Base-by-base conservation (phyloP, 805 yeast species). In the Sungouiella thailandica region DNA sequence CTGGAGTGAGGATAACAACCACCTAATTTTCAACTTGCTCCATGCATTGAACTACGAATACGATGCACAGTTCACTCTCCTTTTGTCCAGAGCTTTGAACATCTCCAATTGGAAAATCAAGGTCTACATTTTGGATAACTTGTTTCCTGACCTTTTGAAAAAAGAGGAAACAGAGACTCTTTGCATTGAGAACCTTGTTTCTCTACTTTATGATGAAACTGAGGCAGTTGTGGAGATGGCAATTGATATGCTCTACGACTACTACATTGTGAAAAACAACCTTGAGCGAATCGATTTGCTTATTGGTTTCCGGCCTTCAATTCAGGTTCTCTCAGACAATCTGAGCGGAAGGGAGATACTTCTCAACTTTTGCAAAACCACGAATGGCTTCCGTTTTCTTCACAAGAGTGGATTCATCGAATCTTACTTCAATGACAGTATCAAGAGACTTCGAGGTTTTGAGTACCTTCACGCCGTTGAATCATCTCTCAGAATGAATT, bases 331-430 rank as follows among this genome's bases (percentile, higher is more conserved):
- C 25, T 50, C 46, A 34, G 56, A 36, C 19, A 38, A 34, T 3
- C 34, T 34, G 9, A 44, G 47, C 9, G 76, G 77, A 1, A 46
- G 47, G 12, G 44, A 77, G 0, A 57, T 89, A 20, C 56, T 86
- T 32, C 64, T 80, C 47, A 72, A 78, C 34, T 72, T 87, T 37
- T 59, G 90, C 32, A 71, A 83, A 4, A 74, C 81, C 0, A 61
- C 86, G 0, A 51, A 60, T 7, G 98, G 97, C 0, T 86, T 84
- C 55, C 67, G 68, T 24, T 81, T 79, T 43, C 53, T 77, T 73
- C 8, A 46, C 49, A 18, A 68, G 62, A 23, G 63, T 76, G 39
- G 86, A 76, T 50, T 20, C 29, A 38, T 47, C 12, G 48, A 43
- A 5, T 19, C 19, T 11, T 25, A 27, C 6, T 41, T 45, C 24